These are phyloP conservation scores for Strobilomyces confusus DNA, from an alignment of 768 basidiomycete species.

Conservation along the genomic window DNA sequence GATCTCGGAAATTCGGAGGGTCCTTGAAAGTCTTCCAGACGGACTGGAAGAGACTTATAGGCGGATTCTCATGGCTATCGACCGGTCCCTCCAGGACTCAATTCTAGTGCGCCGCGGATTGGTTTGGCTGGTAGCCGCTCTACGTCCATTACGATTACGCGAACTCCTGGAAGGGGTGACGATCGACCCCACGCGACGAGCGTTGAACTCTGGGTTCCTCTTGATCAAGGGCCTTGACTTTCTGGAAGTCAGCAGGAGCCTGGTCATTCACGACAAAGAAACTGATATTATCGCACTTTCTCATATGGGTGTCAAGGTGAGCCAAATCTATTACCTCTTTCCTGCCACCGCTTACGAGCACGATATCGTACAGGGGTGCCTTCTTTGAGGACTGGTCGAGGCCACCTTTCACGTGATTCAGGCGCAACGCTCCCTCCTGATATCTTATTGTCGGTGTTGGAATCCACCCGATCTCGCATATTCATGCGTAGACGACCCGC, in stretches of 20 bases:
- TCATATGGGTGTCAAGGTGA: slow-evolving; percentile 23
- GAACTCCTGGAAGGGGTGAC: slow-evolving; percentile 15
- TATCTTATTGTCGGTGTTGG: too few relatives aligned
- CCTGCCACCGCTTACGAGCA: neutral
- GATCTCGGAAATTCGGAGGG: too few relatives aligned
- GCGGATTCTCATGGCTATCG: too few relatives aligned
- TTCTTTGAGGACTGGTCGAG: neutral
- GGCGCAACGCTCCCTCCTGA: too few relatives aligned
- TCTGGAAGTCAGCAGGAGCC: slow-evolving; percentile 12
- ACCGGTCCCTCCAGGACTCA: too few relatives aligned
- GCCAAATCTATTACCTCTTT: neutral
- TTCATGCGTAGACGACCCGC: too few relatives aligned
- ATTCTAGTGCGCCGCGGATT: neutral
- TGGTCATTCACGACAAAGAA: slow-evolving; percentile 13
- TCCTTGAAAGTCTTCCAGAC: too few relatives aligned
- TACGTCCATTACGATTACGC: slow-evolving; percentile 11
- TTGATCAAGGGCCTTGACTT: slow-evolving; percentile 4
- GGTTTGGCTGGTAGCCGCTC: slow-evolving; percentile 15
- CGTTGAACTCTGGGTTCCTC: slow-evolving; percentile 5
- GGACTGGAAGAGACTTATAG: too few relatives aligned
- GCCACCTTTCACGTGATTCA: too few relatives aligned
- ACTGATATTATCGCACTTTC: slow-evolving; percentile 10
- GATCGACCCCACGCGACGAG: slow-evolving; percentile 3
- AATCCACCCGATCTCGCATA: too few relatives aligned
- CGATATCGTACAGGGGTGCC: slow-evolving; percentile 8